Evolutionary conservation across 2,329 filamentous ascomycete genomes (phyloP), one percentile per base, ranked within the genome.

Genomic region (Talaromyces islandicus): DNA sequence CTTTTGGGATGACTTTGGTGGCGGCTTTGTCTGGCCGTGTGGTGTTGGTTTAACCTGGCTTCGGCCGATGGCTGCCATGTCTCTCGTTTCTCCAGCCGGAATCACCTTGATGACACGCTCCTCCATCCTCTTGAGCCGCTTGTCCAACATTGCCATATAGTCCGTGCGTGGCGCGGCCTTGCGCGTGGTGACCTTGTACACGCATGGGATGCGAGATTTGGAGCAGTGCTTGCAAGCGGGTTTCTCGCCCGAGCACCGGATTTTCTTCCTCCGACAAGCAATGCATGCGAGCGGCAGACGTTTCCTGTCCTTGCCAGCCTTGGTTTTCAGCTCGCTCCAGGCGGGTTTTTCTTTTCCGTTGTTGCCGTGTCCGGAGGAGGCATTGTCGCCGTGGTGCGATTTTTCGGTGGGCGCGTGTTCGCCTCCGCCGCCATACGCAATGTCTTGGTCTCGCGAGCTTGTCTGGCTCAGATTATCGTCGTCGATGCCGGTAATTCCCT

Each of bases 81-180:
- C 80, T 48, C 89, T 87, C 64, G 90, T 83, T 64, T 95, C 92
- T 48, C 91, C 85, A 71, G 93, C 96, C 0, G 94, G 93, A 29
- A 97, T 89, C 61, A 93, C 88, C 73, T 96, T 96, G 77, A 97
- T 95, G 64, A 97, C 94, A 60, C 93, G 88, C 69, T 97, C 93
- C 75, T 99, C 94, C 94, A 97, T 97, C 60, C 93, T 84, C 79
- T 96, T 97, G 66, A 97, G 75, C 57, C 94, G 85, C 77, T 96
- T 97, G 77, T 97, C 94, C 68, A 97, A 79, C 92, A 97, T 97
- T 48, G 92, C 92, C 94, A 97, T 97, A 75, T 97, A 97, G 75
- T 97, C 94, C 19, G 94, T 97, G 57, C 94, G 84, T 2, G 94
- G 94, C 3, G 92, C 92, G 1, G 93, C 92, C 74, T 97, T 97